Conservation (phyloP, 768 basidiomycete genomes). For the Macrolepiota fuliginosa region DNA sequence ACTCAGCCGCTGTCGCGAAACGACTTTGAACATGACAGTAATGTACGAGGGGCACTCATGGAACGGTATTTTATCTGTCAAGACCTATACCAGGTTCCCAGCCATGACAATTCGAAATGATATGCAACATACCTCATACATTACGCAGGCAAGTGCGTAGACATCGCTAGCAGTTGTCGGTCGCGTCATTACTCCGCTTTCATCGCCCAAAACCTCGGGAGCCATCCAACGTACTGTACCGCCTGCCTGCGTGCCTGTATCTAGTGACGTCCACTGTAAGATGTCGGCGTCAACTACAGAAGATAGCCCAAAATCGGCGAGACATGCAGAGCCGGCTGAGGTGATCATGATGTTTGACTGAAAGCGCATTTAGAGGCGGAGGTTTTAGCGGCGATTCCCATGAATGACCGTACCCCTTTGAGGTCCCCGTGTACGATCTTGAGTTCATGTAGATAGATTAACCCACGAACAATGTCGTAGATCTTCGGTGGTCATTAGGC, state of each 20-base stretch:
- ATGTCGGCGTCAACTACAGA: background rate
- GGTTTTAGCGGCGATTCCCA: background rate
- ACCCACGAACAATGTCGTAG: background rate
- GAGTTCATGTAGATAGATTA: constrained; percentile 16
- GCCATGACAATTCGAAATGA: too few species aligned
- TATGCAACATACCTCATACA: constrained; percentile 28
- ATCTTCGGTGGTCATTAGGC: background rate
- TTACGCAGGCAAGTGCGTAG: constrained; percentile 39
- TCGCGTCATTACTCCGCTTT: background rate
- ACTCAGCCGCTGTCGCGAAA: too few species aligned
- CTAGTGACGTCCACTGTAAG: background rate
- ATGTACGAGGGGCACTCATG: background rate
- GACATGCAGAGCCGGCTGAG: background rate
- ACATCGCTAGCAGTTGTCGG: constrained; percentile 24
- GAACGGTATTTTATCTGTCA: constrained; percentile 18
- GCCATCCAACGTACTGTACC: background rate
- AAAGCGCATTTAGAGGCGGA: background rate
- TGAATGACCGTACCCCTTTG: constrained; percentile 15
- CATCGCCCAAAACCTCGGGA: background rate
- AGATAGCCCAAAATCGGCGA: background rate
- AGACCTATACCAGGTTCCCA: constrained; percentile 13
- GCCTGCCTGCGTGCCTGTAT: background rate
- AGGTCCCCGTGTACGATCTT: constrained; percentile 20
- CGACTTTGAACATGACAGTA: too few species aligned
- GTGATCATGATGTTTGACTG: background rate